phyloP scores from a whole-genome alignment of 2,329 filamentous ascomycete genomes.

The Ophiostoma populinum region DNA sequence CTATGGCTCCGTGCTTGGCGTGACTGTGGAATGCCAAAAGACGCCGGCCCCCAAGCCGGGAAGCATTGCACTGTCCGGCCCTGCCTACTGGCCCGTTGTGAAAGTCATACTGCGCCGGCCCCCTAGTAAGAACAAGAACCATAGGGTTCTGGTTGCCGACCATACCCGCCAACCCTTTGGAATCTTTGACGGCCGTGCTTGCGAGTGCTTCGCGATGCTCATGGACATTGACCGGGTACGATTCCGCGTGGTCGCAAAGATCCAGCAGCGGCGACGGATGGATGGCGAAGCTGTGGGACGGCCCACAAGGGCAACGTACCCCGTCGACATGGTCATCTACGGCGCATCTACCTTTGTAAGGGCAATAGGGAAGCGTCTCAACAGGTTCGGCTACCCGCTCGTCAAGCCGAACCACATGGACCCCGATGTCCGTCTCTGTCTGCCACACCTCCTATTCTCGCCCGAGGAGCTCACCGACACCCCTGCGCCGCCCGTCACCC shows the following conservation, averaged over 20 bases:
- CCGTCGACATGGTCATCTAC: constrained; percentile 61
- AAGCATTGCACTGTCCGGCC: constrained; percentile 37
- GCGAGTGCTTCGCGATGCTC: constrained; percentile 51
- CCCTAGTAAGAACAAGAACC: constrained; percentile 33
- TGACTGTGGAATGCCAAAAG: constrained; percentile 45
- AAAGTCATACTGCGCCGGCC: constrained; percentile 52
- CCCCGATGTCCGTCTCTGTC: constrained; percentile 51
- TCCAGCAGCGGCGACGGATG: constrained; percentile 47
- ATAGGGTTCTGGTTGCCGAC: constrained; percentile 57
- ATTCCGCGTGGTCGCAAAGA: constrained; percentile 54
- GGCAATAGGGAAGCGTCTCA: constrained; percentile 50
- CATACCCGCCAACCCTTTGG: constrained; percentile 56
- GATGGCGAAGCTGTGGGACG: constrained; percentile 48
- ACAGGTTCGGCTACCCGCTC: constrained; percentile 49
- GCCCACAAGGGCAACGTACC: constrained; percentile 40
- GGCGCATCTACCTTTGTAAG: constrained; percentile 50
- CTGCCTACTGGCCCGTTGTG: constrained; percentile 52
- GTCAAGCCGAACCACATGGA: constrained; percentile 48
- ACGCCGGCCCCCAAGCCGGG: constrained; percentile 54
- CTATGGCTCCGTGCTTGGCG: constrained; percentile 58
- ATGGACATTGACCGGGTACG: constrained; percentile 48
- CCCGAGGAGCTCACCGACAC: not conserved
- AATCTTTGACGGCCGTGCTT: constrained; percentile 49
- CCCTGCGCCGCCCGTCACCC: not conserved
- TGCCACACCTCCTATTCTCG: constrained; percentile 34